A percentile compares a stretch with the other conserved stretches of the same genome.
These are phyloP conservation scores for Pilatotrama ljubarskyi DNA, from an alignment of 768 basidiomycete species.

Conservation along the genomic window DNA sequence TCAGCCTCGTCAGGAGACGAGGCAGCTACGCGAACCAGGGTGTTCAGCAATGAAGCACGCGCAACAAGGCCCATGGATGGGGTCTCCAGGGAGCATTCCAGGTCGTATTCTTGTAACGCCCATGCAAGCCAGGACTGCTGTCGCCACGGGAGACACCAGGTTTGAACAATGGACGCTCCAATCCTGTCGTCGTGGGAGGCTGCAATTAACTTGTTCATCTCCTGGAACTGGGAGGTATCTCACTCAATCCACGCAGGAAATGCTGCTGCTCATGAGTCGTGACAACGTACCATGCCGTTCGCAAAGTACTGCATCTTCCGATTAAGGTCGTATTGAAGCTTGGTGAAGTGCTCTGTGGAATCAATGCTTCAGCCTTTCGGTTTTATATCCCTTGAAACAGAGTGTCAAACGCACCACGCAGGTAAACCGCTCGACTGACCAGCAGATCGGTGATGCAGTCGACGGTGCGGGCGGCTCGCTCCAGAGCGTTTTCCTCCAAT, in stretches of 20 bases:
- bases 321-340: background rate
- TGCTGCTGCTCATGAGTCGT: background rate
- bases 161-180: background rate
- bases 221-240: background rate
- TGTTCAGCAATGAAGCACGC: background rate
- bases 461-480: background rate
- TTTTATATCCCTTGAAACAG: too few relatives aligned
- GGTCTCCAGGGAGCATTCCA: background rate
- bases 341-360: background rate
- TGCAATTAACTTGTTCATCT: background rate
- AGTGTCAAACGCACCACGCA: background rate
- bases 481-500: background rate
- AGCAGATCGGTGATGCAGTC: background rate
- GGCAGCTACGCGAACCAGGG: too few relatives aligned
- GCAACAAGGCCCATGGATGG: too few relatives aligned
- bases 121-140: background rate
- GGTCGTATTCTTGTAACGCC: background rate
- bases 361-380: background rate
- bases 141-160: background rate
- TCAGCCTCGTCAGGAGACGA: background rate
- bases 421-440: background rate
- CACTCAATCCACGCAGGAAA: background rate
- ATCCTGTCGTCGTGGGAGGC: background rate
- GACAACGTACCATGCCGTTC: constrained; percentile 3
- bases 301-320: background rate